Evolutionary conservation across 305 asterid species (phyloP).

Genomic region (Fraxinus velutina): DNA sequence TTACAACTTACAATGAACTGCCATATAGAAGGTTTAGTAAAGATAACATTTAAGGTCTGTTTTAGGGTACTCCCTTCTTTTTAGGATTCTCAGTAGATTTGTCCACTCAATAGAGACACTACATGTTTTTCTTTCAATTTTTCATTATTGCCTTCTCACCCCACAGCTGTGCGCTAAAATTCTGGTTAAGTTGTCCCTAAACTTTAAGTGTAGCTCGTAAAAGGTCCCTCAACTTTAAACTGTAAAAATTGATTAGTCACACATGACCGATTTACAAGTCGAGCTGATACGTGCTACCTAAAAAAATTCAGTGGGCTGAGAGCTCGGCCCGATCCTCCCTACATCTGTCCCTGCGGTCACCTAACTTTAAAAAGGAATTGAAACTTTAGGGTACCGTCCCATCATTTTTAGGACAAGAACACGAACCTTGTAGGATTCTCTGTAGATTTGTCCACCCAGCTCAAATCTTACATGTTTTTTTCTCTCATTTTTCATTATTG

Average conservation of each 20-base stretch:
- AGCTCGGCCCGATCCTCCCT: too few relatives aligned
- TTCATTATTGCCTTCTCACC: background rate
- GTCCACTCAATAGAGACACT: background rate
- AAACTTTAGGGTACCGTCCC: background rate
- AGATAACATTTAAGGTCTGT: background rate
- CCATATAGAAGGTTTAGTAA: background rate
- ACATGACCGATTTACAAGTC: too few relatives aligned
- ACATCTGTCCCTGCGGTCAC: background rate
- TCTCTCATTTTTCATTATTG: too few relatives aligned
- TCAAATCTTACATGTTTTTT: too few relatives aligned
- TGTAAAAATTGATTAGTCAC: background rate
- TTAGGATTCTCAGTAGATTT: conserved; percentile 1
- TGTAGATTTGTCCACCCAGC: background rate
- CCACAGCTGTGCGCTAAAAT: background rate
- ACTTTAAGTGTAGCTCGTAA: background rate
- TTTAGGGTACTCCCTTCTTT: background rate
- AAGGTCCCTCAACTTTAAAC: background rate
- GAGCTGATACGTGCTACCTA: too few relatives aligned
- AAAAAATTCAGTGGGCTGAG: too few relatives aligned
- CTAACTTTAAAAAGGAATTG: background rate
- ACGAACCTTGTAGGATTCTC: background rate
- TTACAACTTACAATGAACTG: background rate
- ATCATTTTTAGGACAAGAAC: background rate
- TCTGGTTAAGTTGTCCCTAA: background rate
- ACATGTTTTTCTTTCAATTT: conserved; percentile 19